Conservation (phyloP, 345 rosid species). For the Gossypium longicalyx region DNA sequence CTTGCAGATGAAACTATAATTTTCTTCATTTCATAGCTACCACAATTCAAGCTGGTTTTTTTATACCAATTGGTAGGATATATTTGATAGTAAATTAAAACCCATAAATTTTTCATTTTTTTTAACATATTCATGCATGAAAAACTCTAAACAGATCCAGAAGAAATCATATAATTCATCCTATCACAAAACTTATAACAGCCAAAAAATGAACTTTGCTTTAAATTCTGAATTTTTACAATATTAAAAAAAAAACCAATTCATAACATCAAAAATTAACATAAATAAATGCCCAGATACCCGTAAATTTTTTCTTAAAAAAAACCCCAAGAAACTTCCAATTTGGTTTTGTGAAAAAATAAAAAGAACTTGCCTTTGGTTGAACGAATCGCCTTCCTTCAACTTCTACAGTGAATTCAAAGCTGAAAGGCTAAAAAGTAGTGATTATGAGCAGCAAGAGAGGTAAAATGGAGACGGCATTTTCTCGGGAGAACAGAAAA, state of each 20-base stretch:
- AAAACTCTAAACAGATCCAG: background rate
- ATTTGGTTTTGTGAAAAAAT: background rate
- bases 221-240: background rate
- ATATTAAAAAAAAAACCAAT: too few species aligned
- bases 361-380: conserved; percentile 5
- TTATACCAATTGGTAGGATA: too few species aligned
- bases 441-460: background rate
- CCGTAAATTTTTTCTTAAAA: background rate
- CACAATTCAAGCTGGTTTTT: too few species aligned
- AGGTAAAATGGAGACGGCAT: background rate
- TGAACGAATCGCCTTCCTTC: background rate
- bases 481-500: background rate
- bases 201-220: background rate
- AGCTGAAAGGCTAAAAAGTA: background rate
- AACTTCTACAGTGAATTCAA: background rate
- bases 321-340: background rate
- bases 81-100: too few species aligned
- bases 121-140: background rate
- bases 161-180: background rate
- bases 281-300: background rate
- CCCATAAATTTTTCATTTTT: too few species aligned
- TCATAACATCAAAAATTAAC: too few species aligned
- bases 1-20: too few species aligned
- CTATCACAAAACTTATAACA: background rate
- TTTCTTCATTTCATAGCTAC: too few species aligned